Evolutionary conservation across 2,329 filamentous ascomycete genomes (phyloP), one percentile per base, ranked within the genome.

Genomic region (Phoma sp.): DNA sequence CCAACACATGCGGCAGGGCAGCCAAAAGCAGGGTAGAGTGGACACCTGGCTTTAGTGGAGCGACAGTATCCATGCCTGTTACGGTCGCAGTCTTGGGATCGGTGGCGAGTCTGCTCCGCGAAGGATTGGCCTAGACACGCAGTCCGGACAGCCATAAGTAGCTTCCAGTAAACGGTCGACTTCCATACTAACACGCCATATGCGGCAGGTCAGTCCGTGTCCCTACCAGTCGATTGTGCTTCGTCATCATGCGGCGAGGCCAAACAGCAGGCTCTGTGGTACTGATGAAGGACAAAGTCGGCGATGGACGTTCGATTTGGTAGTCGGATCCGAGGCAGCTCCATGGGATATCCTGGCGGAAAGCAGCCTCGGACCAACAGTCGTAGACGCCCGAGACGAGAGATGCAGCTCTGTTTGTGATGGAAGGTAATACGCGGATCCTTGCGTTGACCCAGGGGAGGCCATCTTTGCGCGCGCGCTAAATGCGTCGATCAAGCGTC

Each of bases 401-500:
- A 19, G 33, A 59, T 62, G 65, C 61, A 62, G 64, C 64, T 67
- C 64, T 68, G 62, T 58, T 55, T 13, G 24, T 29, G 40, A 39
- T 41, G 46, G 55, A 56, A 61, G 56, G 45, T 62, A 57, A 62
- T 59, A 64, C 61, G 61, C 43, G 54, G 45, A 54, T 36, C 54
- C 48, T 48, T 58, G 52, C 53, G 43, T 46, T 31, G 13, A 44
- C 44, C 22, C 25, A 47, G 37, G 24, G 37, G 25, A 38, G 22
- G 37, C 36, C 32, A 37, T 38, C 25, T 45, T 25, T 37, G 32
- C 37, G 25, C 32, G 25, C 32, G 37, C 44, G 45, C 46, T 40
- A 51, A 55, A 10, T 31, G 25, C 25, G 17, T 31, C 41, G 25
- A 39, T 32, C 40, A 25, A 49, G 45, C 32, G 17, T 21, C 15